phyloP scores from a whole-genome alignment of 257 asterid species.

The Solanum tarapatanum region DNA sequence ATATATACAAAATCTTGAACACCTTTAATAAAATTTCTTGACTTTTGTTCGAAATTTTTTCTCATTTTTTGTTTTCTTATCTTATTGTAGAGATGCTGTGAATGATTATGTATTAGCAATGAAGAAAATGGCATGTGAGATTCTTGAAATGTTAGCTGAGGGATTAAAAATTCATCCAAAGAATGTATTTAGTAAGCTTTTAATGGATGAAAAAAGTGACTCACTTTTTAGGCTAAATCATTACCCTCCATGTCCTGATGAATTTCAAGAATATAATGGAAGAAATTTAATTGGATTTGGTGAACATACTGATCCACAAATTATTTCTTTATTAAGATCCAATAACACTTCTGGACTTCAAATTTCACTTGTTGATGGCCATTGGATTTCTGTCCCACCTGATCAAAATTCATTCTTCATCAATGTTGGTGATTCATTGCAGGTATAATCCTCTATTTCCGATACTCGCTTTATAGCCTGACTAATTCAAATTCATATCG shows the following conservation, averaged over 20 bases:
- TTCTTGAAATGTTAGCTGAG: slow-evolving; percentile 28
- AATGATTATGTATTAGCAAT: slow-evolving; percentile 16
- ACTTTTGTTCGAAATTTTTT: not conserved
- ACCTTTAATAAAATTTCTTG: not conserved
- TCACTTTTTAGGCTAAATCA: slow-evolving; percentile 25
- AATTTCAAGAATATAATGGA: not conserved
- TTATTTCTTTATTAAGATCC: not conserved
- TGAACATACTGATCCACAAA: not conserved
- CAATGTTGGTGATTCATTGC: slow-evolving; percentile 6
- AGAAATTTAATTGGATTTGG: not conserved
- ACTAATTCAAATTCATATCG: not conserved
- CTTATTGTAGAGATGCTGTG: slow-evolving; percentile 16
- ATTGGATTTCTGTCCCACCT: slow-evolving; percentile 6
- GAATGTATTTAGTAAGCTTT: slow-evolving; percentile 21
- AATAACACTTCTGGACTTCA: not conserved
- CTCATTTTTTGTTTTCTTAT: not conserved
- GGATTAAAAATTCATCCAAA: slow-evolving; percentile 19
- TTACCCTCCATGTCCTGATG: slow-evolving; percentile 1
- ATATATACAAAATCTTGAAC: not conserved
- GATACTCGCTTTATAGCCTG: not conserved
- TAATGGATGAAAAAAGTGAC: slow-evolving; percentile 32
- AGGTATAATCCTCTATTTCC: not conserved
- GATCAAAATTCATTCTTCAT: slow-evolving; percentile 7
- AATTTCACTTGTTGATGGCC: not conserved
- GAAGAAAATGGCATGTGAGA: slow-evolving; percentile 27